Base-by-base conservation (phyloP, 768 basidiomycete genomes). In the Macrolepiota fuliginosa region DNA sequence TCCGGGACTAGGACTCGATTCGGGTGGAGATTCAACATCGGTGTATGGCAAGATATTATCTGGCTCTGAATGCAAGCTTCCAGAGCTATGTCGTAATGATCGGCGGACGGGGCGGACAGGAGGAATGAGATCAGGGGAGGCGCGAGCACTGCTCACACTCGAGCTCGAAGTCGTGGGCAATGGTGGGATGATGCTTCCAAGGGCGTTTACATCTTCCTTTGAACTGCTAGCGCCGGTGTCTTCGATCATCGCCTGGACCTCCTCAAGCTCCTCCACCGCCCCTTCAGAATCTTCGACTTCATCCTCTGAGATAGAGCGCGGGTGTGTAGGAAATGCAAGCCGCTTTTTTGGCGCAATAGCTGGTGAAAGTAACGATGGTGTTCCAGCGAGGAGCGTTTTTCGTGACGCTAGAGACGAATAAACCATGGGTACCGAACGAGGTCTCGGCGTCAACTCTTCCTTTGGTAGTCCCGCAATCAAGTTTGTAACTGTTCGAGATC, bases 1-100 rank as follows among this genome's bases (percentile, higher is more conserved):
- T 54, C 46, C 60, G 1, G 60, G 60, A 40, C 60, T 61, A 4
- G 60, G 53, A 19, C 59, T 61, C 4, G 60, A 61, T 19, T 36
- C 60, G 13, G 60, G 60, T n/a, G 60, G 60, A 2, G 60, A 55
- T 47, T 61, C 53, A 6, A 35, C 62, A 19, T 54, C 64, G 27
- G 62, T 62, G 6, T 49, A 19, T 35, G 45, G 24, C 27, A 42
- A 11, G 17, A 46, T 1, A 46, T 52, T 25, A 17, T 47, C 51
- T 17, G 22, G n/a, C 39, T 39, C 55, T 11, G 56, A 45, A 29
- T 37, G 56, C n/a, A 47, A 64, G 19, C 53, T 55, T 25, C 42
- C 54, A 27, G 60, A 54, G 29, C 53, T 55, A 49, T 25, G 17
- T 32, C 54, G 42, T 24, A 55, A 25, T 17, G 52, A 54, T 27